A percentile compares a stretch with the other conserved stretches of the same genome.
These are phyloP conservation scores for Sabuloglossum arenarium DNA, from an alignment of 495 filamentous ascomycete genomes.

Conservation along the genomic window DNA sequence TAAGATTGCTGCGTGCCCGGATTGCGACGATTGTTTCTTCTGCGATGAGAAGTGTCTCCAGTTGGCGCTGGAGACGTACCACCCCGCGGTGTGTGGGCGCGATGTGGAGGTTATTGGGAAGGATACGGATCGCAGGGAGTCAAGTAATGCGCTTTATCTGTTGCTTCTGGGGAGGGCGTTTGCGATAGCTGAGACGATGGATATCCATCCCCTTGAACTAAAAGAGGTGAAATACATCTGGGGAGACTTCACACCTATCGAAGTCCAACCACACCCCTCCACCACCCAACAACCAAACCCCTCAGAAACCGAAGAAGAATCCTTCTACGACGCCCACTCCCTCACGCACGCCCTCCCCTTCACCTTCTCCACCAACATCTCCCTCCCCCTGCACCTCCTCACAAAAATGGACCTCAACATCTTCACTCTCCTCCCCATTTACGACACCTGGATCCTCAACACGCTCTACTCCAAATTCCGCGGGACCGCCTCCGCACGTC, in stretches of 20 bases:
- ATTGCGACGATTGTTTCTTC: constrained; percentile 70
- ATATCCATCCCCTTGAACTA: constrained; percentile 62
- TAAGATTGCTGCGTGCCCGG: constrained; percentile 29
- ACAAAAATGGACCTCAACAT: constrained; percentile 83
- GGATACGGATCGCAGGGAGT: constrained; percentile 48
- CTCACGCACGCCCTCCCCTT: constrained; percentile 44
- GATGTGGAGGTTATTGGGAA: constrained; percentile 60
- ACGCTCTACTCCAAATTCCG: constrained; percentile 87
- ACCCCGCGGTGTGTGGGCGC: constrained; percentile 67
- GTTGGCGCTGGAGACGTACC: constrained; percentile 53
- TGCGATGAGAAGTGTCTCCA: constrained; percentile 57
- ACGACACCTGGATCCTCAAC: constrained; percentile 87
- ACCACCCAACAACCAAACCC: neutral
- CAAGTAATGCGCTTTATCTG: constrained; percentile 59
- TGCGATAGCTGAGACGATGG: constrained; percentile 70
- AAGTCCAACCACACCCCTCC: constrained; percentile 5
- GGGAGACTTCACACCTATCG: constrained; percentile 46
- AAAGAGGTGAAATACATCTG: constrained; percentile 81
- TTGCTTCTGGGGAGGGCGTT: constrained; percentile 58
- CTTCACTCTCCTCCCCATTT: constrained; percentile 34
- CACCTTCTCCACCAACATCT: constrained; percentile 68
- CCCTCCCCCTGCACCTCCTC: constrained; percentile 62
- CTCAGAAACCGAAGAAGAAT: neutral
- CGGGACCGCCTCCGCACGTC: constrained; percentile 66
- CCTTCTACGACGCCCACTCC: neutral